phyloP scores from a whole-genome alignment of 2,329 filamentous ascomycete genomes.

The Didymella glomerata region DNA sequence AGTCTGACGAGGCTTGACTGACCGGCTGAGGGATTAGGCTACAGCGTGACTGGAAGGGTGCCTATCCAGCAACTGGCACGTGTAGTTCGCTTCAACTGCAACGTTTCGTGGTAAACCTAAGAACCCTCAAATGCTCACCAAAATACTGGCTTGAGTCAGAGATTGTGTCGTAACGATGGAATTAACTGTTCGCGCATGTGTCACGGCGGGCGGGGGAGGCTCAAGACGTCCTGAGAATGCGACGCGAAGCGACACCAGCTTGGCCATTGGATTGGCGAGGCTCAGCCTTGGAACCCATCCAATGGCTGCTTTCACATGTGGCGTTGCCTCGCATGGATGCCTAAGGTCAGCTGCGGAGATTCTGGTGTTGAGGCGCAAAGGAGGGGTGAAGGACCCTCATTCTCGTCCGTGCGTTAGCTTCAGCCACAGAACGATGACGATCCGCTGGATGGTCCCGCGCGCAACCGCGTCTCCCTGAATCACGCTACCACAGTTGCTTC shows the following conservation, averaged over 20 bases:
- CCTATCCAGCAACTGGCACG: conserved; percentile 4
- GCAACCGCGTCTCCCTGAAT: conserved; percentile 9
- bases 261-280: conserved; percentile 21
- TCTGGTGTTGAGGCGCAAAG: conserved; percentile 24
- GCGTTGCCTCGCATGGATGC: conserved; percentile 22
- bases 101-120: not conserved
- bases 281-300: conserved; percentile 16
- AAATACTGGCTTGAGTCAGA: not conserved
- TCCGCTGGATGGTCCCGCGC: conserved; percentile 1
- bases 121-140: not conserved
- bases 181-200: conserved; percentile 13
- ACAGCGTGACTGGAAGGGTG: conserved; percentile 21
- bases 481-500: conserved; percentile 3
- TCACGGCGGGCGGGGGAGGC: conserved; percentile 24
- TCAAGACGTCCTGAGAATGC: conserved; percentile 17
- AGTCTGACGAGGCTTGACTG: conserved; percentile 25
- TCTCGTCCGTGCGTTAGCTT: conserved; percentile 16
- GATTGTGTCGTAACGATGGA: not conserved
- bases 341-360: conserved; percentile 30
- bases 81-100: not conserved
- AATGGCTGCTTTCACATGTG: conserved; percentile 18
- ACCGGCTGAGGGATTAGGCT: conserved; percentile 27
- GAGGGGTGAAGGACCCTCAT: conserved; percentile 10
- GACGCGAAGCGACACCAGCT: conserved; percentile 11
- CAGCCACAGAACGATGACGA: conserved; percentile 26